A percentile compares a stretch with the other conserved stretches of the same genome.
These are phyloP conservation scores for Sphagnum magellanicum DNA, from an alignment of 228 moss, liverwort and hornwort genomes.

Conservation along the genomic window DNA sequence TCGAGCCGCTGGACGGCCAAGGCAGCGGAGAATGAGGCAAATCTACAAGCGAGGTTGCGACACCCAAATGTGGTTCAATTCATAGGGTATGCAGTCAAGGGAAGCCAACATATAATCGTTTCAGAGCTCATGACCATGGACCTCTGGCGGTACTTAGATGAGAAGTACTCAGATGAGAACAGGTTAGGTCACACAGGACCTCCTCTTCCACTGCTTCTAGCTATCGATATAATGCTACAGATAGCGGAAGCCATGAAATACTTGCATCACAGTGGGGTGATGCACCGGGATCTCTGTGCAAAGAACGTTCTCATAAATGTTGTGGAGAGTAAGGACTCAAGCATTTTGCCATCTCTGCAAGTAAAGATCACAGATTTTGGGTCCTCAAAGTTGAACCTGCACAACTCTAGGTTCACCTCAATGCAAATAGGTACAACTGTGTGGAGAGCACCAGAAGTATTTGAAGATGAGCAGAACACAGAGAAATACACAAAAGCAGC, in stretches of 20 bases:
- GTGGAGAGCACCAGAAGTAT: constrained; percentile 33
- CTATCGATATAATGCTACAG: constrained; percentile 28
- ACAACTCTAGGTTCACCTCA: neutral
- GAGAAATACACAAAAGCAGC: constrained; percentile 27
- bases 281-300: constrained; percentile 28
- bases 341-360: constrained; percentile 26
- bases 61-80: constrained; percentile 45
- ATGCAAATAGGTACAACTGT: constrained; percentile 3
- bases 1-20: too few species aligned
- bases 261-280: constrained; percentile 29
- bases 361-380: constrained; percentile 42
- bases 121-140: constrained; percentile 29
- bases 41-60: constrained; percentile 11
- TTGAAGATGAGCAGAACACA: constrained; percentile 8
- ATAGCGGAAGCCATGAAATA: constrained; percentile 41
- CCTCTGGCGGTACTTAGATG: constrained; percentile 14
- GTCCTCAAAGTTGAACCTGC: constrained; percentile 16
- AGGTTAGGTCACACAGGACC: too few species aligned
- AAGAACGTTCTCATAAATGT: constrained; percentile 25
- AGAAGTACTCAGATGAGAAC: constrained; percentile 7
- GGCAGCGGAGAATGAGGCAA: constrained; percentile 17
- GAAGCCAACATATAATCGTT: constrained; percentile 23
- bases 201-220: constrained; percentile 29
- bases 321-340: constrained; percentile 4
- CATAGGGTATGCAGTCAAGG: constrained; percentile 23